Evolutionary conservation across 441 rosid genomes (phyloP).

Genomic region (Mallotus repandus): DNA sequence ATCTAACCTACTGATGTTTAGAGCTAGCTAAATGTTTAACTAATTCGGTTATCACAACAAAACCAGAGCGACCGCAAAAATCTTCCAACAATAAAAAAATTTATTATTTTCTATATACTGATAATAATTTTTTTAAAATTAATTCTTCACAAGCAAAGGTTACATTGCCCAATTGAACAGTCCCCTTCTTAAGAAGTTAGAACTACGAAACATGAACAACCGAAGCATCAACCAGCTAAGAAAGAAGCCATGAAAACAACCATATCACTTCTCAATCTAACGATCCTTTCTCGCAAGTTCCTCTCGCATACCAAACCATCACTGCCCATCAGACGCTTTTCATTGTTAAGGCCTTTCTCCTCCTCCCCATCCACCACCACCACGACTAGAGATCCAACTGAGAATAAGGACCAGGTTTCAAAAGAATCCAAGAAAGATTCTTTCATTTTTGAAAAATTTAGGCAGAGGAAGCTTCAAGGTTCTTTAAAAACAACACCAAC

Average conservation of each 20-base stretch:
- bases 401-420: not conserved
- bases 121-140: no score
- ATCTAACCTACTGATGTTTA: no score
- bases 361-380: not conserved
- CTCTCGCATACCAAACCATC: not conserved
- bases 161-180: no score
- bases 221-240: not conserved
- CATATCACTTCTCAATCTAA: slow-evolving; percentile 15
- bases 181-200: no score
- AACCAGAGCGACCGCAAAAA: no score
- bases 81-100: no score
- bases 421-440: slow-evolving; percentile 30
- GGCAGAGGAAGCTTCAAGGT: slow-evolving; percentile 35
- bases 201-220: no score
- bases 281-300: slow-evolving; percentile 6
- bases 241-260: slow-evolving; percentile 18
- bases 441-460: slow-evolving; percentile 39
- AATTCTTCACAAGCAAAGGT: no score
- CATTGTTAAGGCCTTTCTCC: slow-evolving; percentile 18
- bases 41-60: no score
- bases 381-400: not conserved
- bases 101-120: no score
- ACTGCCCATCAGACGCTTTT: slow-evolving; percentile 7
- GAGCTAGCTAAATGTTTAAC: no score
- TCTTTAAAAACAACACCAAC: slow-evolving; percentile 11